A percentile compares a stretch with the other conserved stretches of the same genome.
Evolutionary conservation across 2,329 filamentous ascomycete species (phyloP).

Genomic region (Byssoonygena ceratinophila): DNA sequence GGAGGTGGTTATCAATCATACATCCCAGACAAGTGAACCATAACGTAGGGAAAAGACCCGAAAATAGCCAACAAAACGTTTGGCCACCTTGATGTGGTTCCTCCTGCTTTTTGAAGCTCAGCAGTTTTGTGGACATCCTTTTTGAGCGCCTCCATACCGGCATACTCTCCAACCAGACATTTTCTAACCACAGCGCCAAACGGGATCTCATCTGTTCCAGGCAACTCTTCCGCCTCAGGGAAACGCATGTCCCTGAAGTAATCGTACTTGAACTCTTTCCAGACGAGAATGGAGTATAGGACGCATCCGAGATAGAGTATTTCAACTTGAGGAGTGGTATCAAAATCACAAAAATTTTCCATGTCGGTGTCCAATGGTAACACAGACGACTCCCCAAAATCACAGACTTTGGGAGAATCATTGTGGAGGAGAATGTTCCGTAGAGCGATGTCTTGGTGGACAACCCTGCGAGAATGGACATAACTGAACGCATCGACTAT

Average conservation of each 20-base stretch:
- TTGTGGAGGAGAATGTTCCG: constrained; percentile 10
- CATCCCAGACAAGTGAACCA: too few species aligned
- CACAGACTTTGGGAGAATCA: neutral
- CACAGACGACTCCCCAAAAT: constrained; percentile 7
- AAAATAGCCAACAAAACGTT: too few species aligned
- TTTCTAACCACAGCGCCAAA: constrained; percentile 11
- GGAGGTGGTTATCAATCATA: too few species aligned
- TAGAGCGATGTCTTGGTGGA: neutral
- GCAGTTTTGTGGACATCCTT: constrained; percentile 4
- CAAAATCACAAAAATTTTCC: constrained; percentile 2
- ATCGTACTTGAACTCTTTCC: constrained; percentile 12
- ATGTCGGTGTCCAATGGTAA: constrained; percentile 7
- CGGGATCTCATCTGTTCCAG: constrained; percentile 10
- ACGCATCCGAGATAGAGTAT: constrained; percentile 2
- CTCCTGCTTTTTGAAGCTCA: too few species aligned
- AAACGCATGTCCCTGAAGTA: constrained; percentile 8
- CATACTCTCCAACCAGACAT: constrained; percentile 11
- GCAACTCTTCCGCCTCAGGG: constrained; percentile 10
- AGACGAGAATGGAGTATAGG: constrained; percentile 6
- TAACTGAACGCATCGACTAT: constrained; percentile 1
- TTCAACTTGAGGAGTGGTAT: constrained; percentile 4
- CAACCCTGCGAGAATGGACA: constrained; percentile 7
- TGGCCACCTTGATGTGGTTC: too few species aligned
- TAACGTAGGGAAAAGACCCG: too few species aligned
- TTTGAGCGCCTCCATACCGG: constrained; percentile 13